Conservation (phyloP, 2,329 filamentous ascomycete species). For the Annulohypoxylon truncatum region DNA sequence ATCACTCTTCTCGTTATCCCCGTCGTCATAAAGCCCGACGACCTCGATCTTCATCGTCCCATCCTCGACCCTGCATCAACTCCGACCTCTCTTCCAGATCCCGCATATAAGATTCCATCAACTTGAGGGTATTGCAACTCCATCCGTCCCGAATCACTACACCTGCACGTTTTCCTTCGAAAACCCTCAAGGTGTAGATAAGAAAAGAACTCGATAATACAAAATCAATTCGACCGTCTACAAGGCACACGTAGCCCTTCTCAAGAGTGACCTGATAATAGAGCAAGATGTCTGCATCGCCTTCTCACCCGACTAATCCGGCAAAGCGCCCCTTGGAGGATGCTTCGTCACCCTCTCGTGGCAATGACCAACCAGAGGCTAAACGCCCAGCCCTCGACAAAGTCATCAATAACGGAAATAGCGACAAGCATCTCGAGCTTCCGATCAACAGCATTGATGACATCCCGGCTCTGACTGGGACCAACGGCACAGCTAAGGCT, state of each 20-base stretch:
- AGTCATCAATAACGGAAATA: conserved; percentile 72
- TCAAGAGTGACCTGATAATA: conserved; percentile 50
- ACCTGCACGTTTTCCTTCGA: conserved; percentile 95
- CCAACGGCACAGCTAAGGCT: conserved; percentile 58
- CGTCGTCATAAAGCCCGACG: conserved; percentile 38
- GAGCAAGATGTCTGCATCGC: conserved; percentile 78
- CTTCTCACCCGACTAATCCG: conserved; percentile 73
- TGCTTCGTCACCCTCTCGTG: conserved; percentile 91
- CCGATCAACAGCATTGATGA: conserved; percentile 55
- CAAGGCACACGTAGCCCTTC: conserved; percentile 48
- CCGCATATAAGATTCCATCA: conserved; percentile 42
- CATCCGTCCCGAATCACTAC: conserved; percentile 66
- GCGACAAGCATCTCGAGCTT: conserved; percentile 57
- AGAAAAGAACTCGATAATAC: conserved; percentile 63
- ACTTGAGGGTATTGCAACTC: conserved; percentile 49
- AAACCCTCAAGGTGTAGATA: conserved; percentile 90
- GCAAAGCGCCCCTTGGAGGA: conserved; percentile 96
- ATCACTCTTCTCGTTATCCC: conserved; percentile 39
- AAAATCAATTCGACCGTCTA: conserved; percentile 54
- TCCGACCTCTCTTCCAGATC: conserved; percentile 47
- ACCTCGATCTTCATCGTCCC: conserved; percentile 46
- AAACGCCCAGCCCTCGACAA: conserved; percentile 98
- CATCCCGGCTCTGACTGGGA: conserved; percentile 55
- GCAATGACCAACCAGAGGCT: conserved; percentile 93
- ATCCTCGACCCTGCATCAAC: conserved; percentile 46